These are phyloP conservation scores for Aspergillus fumigatiaffinis DNA, from an alignment of 2,329 filamentous ascomycete species.

Conservation along the genomic window DNA sequence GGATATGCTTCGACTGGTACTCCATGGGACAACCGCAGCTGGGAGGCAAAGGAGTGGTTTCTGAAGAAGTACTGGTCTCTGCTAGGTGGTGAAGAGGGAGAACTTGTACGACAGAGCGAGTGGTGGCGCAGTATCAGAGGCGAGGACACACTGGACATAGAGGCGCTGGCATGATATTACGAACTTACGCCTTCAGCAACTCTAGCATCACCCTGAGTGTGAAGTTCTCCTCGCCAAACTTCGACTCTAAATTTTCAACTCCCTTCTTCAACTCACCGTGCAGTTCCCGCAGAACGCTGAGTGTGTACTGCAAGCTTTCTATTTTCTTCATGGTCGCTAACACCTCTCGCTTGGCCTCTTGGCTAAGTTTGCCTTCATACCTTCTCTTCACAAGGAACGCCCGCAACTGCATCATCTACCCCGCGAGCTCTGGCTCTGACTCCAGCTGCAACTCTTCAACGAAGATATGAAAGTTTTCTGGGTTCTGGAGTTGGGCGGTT, in stretches of 20 bases:
- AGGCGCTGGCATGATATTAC: too few species aligned
- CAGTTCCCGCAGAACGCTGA: neutral
- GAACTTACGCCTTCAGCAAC: neutral
- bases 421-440: neutral
- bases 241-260: neutral
- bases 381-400: neutral
- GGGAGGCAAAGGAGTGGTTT: too few species aligned
- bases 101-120: too few species aligned
- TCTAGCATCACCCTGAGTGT: neutral
- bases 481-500: constrained; percentile 18
- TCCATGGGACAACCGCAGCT: too few species aligned
- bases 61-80: too few species aligned
- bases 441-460: constrained; percentile 44
- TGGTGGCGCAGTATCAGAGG: too few species aligned
- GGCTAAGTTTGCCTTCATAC: neutral
- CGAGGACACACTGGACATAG: too few species aligned
- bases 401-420: neutral
- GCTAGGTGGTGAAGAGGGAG: too few species aligned
- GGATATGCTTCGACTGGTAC: too few species aligned
- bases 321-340: neutral
- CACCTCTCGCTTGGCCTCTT: neutral
- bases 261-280: neutral
- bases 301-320: neutral
- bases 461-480: constrained; percentile 31
- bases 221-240: neutral